phyloP scores from a whole-genome alignment of 257 asterid genomes.

The Schizonepeta tenuifolia region DNA sequence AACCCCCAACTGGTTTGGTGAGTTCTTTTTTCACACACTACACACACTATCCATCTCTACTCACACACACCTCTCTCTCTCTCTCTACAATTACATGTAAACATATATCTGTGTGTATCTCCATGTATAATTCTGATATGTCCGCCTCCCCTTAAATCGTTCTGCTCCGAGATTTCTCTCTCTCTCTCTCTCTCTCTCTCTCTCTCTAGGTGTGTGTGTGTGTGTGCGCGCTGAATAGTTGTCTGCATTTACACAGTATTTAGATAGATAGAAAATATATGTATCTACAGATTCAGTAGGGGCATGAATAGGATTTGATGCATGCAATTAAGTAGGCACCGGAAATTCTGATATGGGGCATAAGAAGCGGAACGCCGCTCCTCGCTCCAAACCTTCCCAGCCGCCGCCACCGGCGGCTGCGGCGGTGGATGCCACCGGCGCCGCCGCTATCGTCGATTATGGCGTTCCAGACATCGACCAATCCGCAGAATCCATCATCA shows the following conservation, averaged over 20 bases:
- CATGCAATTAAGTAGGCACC: slow-evolving; percentile 38
- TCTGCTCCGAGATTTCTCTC: slow-evolving; percentile 15
- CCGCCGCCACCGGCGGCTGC: background rate
- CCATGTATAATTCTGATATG: background rate
- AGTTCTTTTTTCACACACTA: slow-evolving; percentile 26
- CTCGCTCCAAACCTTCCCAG: slow-evolving; percentile 51
- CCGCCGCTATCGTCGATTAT: slow-evolving; percentile 15
- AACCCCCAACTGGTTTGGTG: slow-evolving; percentile 32
- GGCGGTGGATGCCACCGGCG: slow-evolving; percentile 25
- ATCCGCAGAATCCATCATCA: background rate
- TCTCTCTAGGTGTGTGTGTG: background rate
- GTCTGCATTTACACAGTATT: background rate
- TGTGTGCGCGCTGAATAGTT: slow-evolving; percentile 7
- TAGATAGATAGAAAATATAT: background rate
- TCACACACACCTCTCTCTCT: background rate
- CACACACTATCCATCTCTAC: slow-evolving; percentile 27
- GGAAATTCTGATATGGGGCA: slow-evolving; percentile 47
- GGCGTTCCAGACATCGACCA: slow-evolving; percentile 25
- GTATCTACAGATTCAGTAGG: slow-evolving; percentile 27
- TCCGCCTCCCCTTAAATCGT: slow-evolving; percentile 30
- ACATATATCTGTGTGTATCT: background rate
- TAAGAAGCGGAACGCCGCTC: slow-evolving; percentile 51
- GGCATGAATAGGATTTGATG: slow-evolving; percentile 34
- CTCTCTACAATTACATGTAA: background rate
- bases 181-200: background rate